Conservation (phyloP, 2,329 filamentous ascomycete species). For the Ceratocystis smalleyi region DNA sequence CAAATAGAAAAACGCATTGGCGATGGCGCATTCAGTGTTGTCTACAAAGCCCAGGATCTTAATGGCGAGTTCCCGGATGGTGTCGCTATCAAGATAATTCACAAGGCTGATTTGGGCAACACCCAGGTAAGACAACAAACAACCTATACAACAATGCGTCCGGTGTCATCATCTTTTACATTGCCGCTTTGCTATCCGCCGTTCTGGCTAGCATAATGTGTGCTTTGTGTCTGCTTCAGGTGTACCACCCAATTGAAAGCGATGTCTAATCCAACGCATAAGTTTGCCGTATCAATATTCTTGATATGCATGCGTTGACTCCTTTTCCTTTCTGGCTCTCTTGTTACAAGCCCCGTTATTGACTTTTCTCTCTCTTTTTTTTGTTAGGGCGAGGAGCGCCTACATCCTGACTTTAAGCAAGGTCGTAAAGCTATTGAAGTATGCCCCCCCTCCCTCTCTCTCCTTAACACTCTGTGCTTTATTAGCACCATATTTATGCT, state of each 20-base stretch:
- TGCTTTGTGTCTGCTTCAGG: not conserved
- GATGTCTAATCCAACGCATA: not conserved
- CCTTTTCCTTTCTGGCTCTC: not conserved
- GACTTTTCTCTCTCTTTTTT: conserved; percentile 18
- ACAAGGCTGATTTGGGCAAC: conserved; percentile 97
- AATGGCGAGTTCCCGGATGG: conserved; percentile 52
- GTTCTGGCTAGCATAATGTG: not conserved
- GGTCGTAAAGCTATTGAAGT: conserved; percentile 95
- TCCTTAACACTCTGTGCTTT: conserved; percentile 17
- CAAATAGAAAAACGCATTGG: conserved; percentile 60
- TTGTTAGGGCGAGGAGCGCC: conserved; percentile 68
- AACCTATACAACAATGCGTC: not conserved
- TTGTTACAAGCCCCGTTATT: conserved; percentile 4
- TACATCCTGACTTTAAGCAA: conserved; percentile 94
- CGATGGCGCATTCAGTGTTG: conserved; percentile 96
- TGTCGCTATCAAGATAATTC: conserved; percentile 94
- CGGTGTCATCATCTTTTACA: conserved; percentile 18
- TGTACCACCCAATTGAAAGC: not conserved
- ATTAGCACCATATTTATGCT: not conserved
- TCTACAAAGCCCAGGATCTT: conserved; percentile 73
- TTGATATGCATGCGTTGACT: not conserved
- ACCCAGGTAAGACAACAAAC: conserved; percentile 65
- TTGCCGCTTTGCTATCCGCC: conserved; percentile 16
- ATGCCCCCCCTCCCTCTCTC: conserved; percentile 29
- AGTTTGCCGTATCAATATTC: not conserved